phyloP scores from a whole-genome alignment of 2,329 filamentous ascomycete species.

The Emericellopsis cladophorae region DNA sequence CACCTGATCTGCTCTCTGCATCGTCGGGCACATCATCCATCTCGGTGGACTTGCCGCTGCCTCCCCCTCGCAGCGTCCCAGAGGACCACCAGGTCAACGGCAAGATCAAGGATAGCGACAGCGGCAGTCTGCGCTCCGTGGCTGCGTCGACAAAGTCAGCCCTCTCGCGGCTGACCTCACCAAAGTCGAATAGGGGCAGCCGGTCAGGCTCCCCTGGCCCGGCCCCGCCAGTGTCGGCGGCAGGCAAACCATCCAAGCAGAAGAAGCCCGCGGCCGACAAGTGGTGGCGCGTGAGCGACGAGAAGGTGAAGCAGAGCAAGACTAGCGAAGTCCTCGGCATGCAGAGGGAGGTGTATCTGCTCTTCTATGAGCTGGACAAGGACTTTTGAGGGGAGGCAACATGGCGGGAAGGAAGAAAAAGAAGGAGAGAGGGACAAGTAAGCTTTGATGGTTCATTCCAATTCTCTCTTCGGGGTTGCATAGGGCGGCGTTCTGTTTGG shows the following conservation, averaged over 20 bases:
- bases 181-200: constrained; percentile 9
- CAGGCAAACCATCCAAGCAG: constrained; percentile 31
- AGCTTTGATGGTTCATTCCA: too few relatives aligned
- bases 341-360: constrained; percentile 89
- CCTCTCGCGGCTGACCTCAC: constrained; percentile 32
- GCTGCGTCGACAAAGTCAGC: constrained; percentile 43
- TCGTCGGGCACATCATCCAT: constrained; percentile 21
- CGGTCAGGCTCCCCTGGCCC: neutral
- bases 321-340: constrained; percentile 83
- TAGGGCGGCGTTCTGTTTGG: too few relatives aligned
- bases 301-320: constrained; percentile 90
- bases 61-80: constrained; percentile 18
- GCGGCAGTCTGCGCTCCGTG: constrained; percentile 40
- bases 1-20: constrained; percentile 30
- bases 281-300: constrained; percentile 98
- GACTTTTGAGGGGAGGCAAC: constrained; percentile 7
- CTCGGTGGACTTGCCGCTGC: constrained; percentile 21
- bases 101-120: constrained; percentile 26
- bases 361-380: constrained; percentile 85
- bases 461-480: too few relatives aligned
- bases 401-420: neutral
- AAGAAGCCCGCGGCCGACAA: constrained; percentile 48
- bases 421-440: too few relatives aligned
- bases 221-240: constrained; percentile 7
- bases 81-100: constrained; percentile 9